Evolutionary conservation across 352 stramenopile genomes (phyloP).

Genomic region (Globisporangium cystogenes): DNA sequence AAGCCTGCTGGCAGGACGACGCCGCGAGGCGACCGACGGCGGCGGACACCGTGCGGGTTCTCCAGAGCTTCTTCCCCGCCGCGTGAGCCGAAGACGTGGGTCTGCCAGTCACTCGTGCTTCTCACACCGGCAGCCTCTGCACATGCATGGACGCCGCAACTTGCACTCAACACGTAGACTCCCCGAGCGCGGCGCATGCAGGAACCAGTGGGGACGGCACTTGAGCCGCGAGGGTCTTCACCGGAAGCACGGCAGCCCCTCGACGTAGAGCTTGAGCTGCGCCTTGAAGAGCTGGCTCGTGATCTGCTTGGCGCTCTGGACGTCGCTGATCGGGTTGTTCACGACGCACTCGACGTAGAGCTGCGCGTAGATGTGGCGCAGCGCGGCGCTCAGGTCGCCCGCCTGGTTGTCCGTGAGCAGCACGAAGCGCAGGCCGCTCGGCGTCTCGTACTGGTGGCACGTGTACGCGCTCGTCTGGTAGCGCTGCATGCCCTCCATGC

Average conservation of each 20-base stretch:
- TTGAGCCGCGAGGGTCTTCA: constrained; percentile 14
- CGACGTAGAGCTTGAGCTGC: constrained; percentile 72
- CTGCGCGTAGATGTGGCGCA: constrained; percentile 86
- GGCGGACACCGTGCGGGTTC: constrained; percentile 28
- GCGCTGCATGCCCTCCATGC: constrained; percentile 58
- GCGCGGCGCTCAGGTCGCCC: constrained; percentile 72
- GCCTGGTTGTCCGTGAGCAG: constrained; percentile 88
- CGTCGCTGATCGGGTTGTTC: constrained; percentile 85
- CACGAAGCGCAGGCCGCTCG: constrained; percentile 86
- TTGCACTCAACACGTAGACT: too few species aligned
- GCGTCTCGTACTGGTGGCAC: constrained; percentile 90
- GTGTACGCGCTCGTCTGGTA: constrained; percentile 89
- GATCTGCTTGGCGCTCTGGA: constrained; percentile 66
- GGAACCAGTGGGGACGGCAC: too few species aligned
- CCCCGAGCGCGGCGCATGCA: too few species aligned
- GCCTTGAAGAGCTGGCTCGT: constrained; percentile 70
- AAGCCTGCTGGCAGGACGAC: constrained; percentile 63
- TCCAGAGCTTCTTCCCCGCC: constrained; percentile 43
- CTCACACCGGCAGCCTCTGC: background rate
- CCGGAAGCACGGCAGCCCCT: constrained; percentile 63
- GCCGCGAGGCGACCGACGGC: constrained; percentile 37
- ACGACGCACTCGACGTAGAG: constrained; percentile 90
- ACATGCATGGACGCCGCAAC: background rate
- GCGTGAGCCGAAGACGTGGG: background rate
- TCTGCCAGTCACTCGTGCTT: too few species aligned